phyloP scores from a whole-genome alignment of 139 green algal species.

The Astrephomene gubernaculifera region DNA sequence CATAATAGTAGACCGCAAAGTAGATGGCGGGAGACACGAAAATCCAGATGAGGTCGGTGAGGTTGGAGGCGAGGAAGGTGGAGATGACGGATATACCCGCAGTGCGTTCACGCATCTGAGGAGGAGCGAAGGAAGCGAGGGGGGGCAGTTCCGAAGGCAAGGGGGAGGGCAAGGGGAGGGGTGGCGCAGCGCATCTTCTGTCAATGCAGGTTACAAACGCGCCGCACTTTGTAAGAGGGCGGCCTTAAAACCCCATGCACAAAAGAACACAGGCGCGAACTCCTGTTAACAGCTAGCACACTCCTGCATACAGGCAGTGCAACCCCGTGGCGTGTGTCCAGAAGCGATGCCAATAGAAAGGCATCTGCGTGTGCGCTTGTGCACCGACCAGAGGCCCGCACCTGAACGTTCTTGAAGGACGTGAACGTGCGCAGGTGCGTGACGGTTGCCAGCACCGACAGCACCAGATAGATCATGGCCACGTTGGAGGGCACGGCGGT shows the following conservation, averaged over 20 bases:
- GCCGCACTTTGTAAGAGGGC: neutral
- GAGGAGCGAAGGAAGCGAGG: too few species aligned
- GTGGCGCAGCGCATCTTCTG: neutral
- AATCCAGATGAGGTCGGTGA: constrained; percentile 3
- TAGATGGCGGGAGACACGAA: constrained; percentile 16
- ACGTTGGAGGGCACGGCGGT: neutral
- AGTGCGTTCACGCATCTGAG: constrained; percentile 1
- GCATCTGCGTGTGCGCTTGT: neutral
- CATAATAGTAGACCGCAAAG: constrained; percentile 2
- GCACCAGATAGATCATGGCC: constrained; percentile 11
- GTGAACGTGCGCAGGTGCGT: constrained; percentile 15
- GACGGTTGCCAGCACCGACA: neutral
- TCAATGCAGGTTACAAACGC: neutral
- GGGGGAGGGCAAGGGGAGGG: neutral
- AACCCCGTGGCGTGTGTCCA: neutral
- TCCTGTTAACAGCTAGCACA: neutral
- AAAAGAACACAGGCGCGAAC: neutral
- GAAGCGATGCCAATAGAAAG: neutral
- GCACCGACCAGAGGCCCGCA: neutral
- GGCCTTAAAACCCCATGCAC: neutral
- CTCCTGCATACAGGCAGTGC: neutral
- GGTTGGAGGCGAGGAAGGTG: neutral
- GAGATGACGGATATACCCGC: neutral
- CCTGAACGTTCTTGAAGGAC: neutral
- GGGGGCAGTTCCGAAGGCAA: neutral